Evolutionary conservation across 805 yeast genomes (phyloP).

Genomic region (Lipomyces starkeyi): DNA sequence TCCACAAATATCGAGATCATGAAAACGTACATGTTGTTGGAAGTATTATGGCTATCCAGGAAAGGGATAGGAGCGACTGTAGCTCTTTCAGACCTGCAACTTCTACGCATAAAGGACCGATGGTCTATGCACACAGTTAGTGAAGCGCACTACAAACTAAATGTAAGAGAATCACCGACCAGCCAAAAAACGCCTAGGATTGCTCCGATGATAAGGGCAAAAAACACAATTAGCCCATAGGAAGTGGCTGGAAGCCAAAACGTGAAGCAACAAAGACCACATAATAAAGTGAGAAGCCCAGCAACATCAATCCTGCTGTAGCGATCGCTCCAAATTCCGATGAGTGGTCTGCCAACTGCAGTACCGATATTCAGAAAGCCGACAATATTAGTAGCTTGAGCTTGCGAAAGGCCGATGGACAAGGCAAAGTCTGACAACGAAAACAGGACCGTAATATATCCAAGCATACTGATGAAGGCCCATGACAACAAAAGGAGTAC

Average conservation of each 20-base stretch:
- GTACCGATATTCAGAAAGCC: conserved; percentile 7
- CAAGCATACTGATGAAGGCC: conserved; percentile 9
- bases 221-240: conserved; percentile 8
- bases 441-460: conserved; percentile 3
- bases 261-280: conserved; percentile 4
- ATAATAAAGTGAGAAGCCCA: neutral
- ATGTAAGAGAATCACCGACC: neutral
- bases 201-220: conserved; percentile 3
- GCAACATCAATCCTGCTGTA: conserved; percentile 7
- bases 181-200: conserved; percentile 10
- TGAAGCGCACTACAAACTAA: neutral
- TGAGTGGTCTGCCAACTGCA: conserved; percentile 9
- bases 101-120: conserved; percentile 9
- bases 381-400: conserved; percentile 4
- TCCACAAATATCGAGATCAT: neutral
- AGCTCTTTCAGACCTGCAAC: conserved; percentile 14
- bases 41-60: conserved; percentile 4
- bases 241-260: conserved; percentile 6
- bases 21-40: conserved; percentile 12
- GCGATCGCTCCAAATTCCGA: conserved; percentile 6
- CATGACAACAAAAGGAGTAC: conserved; percentile 10
- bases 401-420: conserved; percentile 8
- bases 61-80: conserved; percentile 4
- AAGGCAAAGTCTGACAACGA: conserved; percentile 6
- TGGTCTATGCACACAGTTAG: neutral